These are phyloP conservation scores for Cymodocea nodosa DNA, from an alignment of 116 monocot genomes.

Conservation along the genomic window DNA sequence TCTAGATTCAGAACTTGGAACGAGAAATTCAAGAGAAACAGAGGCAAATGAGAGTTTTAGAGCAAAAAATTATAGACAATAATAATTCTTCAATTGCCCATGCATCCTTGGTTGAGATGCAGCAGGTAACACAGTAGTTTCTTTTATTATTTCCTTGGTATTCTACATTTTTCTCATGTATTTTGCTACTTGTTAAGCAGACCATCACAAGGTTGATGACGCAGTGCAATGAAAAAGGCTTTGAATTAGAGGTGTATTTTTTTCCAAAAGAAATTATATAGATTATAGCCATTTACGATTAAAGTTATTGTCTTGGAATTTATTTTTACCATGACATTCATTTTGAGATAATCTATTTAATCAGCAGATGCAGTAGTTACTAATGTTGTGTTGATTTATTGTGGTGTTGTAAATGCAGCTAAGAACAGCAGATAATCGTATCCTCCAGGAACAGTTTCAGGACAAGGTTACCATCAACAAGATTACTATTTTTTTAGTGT, in stretches of 20 bases:
- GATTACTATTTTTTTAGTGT: neutral
- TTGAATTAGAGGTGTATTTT: slow-evolving; percentile 77
- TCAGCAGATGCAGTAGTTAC: no score
- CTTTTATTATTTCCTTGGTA: neutral
- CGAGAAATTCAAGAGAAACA: slow-evolving; percentile 75
- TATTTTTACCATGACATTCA: no score
- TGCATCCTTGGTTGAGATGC: slow-evolving; percentile 78
- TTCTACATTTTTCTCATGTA: neutral
- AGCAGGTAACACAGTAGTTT: slow-evolving; percentile 36
- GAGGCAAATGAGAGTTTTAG: slow-evolving; percentile 67
- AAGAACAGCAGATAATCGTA: slow-evolving; percentile 89
- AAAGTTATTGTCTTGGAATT: neutral
- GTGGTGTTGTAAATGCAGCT: slow-evolving; percentile 32
- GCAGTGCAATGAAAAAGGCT: slow-evolving; percentile 86
- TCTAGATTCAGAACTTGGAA: slow-evolving; percentile 74
- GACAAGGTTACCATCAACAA: slow-evolving; percentile 45
- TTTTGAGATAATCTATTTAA: no score
- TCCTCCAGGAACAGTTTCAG: slow-evolving; percentile 89
- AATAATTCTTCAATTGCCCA: slow-evolving; percentile 51
- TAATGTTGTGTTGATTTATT: neutral
- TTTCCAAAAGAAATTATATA: neutral
- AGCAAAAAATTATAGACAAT: slow-evolving; percentile 54
- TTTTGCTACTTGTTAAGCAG: slow-evolving; percentile 21
- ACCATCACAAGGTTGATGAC: slow-evolving; percentile 58
- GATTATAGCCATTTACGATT: neutral